A percentile compares a stretch with the other conserved stretches of the same genome.
Conservation (phyloP, 352 stramenopile species). For the Phytophthora brassicae region DNA sequence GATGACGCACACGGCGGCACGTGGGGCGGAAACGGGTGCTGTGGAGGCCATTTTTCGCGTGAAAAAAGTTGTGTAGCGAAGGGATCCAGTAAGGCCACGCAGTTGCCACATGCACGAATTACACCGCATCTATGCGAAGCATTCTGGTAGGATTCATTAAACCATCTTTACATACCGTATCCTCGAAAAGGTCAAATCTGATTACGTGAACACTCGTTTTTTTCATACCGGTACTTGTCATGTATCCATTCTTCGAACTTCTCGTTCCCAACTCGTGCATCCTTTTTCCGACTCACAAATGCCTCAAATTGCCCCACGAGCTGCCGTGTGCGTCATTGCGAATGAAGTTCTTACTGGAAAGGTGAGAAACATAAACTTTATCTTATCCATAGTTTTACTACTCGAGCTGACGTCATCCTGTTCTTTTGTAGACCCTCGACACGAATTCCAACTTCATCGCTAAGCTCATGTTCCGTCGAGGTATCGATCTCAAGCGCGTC, state of each 20-base stretch:
- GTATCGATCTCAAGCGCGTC: conserved; percentile 76
- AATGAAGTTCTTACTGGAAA: conserved; percentile 81
- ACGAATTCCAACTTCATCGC: conserved; percentile 85
- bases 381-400: background rate
- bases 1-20: conserved; percentile 70
- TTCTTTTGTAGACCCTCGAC: conserved; percentile 63
- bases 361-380: conserved; percentile 21
- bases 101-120: background rate
- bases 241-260: background rate
- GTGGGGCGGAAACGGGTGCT: conserved; percentile 24
- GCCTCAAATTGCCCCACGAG: conserved; percentile 19
- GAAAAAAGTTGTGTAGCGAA: background rate
- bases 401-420: background rate
- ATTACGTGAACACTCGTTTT: background rate
- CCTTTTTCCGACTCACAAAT: background rate
- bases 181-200: no score
- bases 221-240: background rate
- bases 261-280: background rate
- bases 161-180: no score
- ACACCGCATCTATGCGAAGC: background rate
- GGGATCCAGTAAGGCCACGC: background rate
- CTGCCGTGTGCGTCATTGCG: conserved; percentile 69
- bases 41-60: background rate
- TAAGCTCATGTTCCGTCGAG: conserved; percentile 79
- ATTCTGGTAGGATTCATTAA: background rate